Evolutionary conservation across 768 basidiomycete genomes (phyloP).

Genomic region (Grammothele lineata): DNA sequence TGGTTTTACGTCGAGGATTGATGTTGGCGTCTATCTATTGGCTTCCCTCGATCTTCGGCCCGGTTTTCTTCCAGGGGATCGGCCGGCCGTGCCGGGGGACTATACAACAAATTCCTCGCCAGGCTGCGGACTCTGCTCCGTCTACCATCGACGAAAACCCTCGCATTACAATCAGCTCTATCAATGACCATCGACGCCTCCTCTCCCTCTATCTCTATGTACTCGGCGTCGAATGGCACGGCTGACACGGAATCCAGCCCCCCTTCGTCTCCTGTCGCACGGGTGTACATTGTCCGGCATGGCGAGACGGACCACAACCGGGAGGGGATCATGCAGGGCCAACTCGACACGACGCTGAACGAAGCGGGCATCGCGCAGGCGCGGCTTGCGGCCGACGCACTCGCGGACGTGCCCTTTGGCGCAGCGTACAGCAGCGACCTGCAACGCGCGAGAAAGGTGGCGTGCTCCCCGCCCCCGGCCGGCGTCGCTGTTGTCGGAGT

Average conservation of each 20-base stretch:
- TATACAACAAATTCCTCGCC: too few relatives aligned
- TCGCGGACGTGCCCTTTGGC: slow-evolving; percentile 53
- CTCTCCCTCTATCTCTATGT: too few relatives aligned
- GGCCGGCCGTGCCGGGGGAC: too few relatives aligned
- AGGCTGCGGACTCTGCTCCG: too few relatives aligned
- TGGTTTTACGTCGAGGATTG: too few relatives aligned
- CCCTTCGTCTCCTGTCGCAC: slow-evolving; percentile 28
- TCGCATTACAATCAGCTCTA: not conserved
- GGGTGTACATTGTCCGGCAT: slow-evolving; percentile 68
- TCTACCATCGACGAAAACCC: too few relatives aligned
- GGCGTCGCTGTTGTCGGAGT: not conserved
- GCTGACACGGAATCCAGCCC: too few relatives aligned
- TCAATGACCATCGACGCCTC: not conserved
- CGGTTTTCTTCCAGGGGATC: too few relatives aligned
- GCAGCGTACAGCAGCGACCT: slow-evolving; percentile 72
- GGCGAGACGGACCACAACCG: slow-evolving; percentile 75
- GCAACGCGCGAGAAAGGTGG: slow-evolving; percentile 58
- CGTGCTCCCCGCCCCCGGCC: slow-evolving; percentile 11
- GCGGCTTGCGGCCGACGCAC: slow-evolving; percentile 44
- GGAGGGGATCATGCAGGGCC: slow-evolving; percentile 66
- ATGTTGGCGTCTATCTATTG: too few relatives aligned
- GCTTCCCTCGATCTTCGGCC: too few relatives aligned
- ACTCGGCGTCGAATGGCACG: too few relatives aligned
- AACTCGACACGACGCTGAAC: slow-evolving; percentile 66
- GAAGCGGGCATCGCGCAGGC: slow-evolving; percentile 59